Conservation (phyloP, 1,284 basidiomycete genomes). For the Wolfiporia cocos region DNA sequence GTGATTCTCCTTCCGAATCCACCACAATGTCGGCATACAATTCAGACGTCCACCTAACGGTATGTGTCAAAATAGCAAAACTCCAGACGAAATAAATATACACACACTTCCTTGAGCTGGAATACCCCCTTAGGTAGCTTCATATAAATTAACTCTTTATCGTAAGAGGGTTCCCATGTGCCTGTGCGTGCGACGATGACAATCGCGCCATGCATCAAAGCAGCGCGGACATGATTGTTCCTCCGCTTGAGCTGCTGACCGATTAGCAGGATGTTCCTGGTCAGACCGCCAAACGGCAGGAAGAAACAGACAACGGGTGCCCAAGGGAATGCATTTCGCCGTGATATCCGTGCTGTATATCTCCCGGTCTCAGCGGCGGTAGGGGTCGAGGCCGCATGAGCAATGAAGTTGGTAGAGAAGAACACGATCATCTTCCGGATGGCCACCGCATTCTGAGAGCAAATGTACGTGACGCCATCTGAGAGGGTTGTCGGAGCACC, state of each 20-base stretch:
- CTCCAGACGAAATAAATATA: too few relatives aligned
- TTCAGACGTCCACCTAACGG: too few relatives aligned
- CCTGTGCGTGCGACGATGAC: constrained; percentile 1
- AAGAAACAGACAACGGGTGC: not conserved
- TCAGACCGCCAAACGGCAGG: constrained; percentile 4
- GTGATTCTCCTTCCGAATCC: too few relatives aligned
- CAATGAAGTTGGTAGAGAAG: constrained; percentile 2
- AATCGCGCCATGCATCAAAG: constrained; percentile 1
- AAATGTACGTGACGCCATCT: not conserved
- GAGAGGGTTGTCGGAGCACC: too few relatives aligned
- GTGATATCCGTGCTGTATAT: constrained; percentile 2
- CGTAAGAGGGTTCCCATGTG: not conserved
- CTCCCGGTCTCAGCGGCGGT: constrained; percentile 1
- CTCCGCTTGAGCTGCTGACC: constrained; percentile 5
- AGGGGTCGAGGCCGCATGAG: constrained; percentile 2
- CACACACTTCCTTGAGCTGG: too few relatives aligned
- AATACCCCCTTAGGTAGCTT: too few relatives aligned
- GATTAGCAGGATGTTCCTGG: constrained; percentile 3
- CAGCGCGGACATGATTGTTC: constrained; percentile 2
- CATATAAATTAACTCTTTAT: too few relatives aligned
- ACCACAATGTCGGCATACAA: too few relatives aligned
- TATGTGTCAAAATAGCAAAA: too few relatives aligned
- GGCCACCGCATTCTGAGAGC: not conserved
- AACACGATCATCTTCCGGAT: not conserved
- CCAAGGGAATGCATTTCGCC: not conserved